phyloP scores from a whole-genome alignment of 129 eudicot species.

The Saposhnikovia divaricata region DNA sequence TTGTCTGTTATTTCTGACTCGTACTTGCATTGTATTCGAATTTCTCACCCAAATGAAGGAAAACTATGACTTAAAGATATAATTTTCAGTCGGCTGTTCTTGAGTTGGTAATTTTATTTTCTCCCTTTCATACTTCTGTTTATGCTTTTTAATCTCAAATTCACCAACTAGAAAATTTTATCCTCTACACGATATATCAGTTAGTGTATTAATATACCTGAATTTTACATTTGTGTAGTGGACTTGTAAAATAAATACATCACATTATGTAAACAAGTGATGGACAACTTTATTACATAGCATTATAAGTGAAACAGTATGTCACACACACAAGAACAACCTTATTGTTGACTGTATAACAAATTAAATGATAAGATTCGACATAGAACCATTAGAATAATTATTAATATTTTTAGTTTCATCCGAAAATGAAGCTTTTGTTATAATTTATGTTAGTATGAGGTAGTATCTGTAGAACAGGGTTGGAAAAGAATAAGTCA shows the following conservation, averaged over 20 bases:
- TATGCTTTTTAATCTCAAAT: too few relatives aligned
- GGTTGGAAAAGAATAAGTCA: neutral
- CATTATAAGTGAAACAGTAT: neutral
- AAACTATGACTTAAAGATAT: neutral
- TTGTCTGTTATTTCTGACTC: neutral
- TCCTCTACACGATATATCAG: too few relatives aligned
- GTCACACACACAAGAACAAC: neutral
- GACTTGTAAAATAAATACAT: neutral
- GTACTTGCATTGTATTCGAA: neutral
- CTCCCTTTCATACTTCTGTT: too few relatives aligned
- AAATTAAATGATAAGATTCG: neutral
- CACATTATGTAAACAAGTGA: neutral
- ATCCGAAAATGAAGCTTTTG: neutral
- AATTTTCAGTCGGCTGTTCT: neutral
- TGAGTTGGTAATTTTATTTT: neutral
- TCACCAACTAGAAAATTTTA: too few relatives aligned
- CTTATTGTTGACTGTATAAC: neutral
- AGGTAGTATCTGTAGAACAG: neutral
- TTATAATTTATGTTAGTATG: neutral
- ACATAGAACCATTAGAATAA: neutral
- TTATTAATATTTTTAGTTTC: neutral
- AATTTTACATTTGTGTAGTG: neutral
- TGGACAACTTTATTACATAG: too few relatives aligned
- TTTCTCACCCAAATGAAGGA: neutral
- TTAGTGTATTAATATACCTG: neutral